Percentiles rank a stretch among this genome's conserved stretches.
These are phyloP conservation scores for Eremothecium cymbalariae DNA, from an alignment of 1,139 yeast species.

Conservation along the genomic window DNA sequence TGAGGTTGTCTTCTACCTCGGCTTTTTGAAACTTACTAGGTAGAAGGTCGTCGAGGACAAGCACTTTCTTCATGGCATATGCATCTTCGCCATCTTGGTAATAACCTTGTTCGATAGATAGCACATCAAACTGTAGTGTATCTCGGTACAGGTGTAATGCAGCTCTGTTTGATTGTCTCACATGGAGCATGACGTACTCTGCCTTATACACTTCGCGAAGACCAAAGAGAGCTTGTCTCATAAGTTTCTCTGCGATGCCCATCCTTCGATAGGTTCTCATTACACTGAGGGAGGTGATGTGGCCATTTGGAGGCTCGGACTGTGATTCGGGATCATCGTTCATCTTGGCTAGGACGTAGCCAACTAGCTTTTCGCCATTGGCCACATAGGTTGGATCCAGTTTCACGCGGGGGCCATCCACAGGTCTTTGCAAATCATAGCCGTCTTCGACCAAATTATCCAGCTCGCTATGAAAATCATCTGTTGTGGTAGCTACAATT, in stretches of 20 bases:
- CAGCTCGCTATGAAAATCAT: constrained; percentile 32
- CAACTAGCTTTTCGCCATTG: constrained; percentile 72
- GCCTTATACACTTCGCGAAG: constrained; percentile 79
- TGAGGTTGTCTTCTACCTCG: constrained; percentile 45
- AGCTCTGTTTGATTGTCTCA: constrained; percentile 87
- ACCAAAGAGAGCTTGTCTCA: constrained; percentile 77
- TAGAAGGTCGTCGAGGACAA: constrained; percentile 49
- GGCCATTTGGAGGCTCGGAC: constrained; percentile 79
- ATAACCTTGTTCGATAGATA: constrained; percentile 74
- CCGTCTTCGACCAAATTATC: constrained; percentile 30
- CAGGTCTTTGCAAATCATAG: constrained; percentile 17
- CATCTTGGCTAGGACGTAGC: constrained; percentile 93
- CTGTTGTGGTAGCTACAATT: constrained; percentile 81
- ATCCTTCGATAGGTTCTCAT: constrained; percentile 92
- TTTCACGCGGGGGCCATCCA: constrained; percentile 18
- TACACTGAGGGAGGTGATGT: constrained; percentile 86
- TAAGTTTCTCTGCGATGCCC: constrained; percentile 90
- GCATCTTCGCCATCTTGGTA: constrained; percentile 99
- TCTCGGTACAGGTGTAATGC: constrained; percentile 89
- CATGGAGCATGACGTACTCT: constrained; percentile 82
- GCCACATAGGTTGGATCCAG: constrained; percentile 50
- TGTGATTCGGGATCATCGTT: constrained; percentile 78
- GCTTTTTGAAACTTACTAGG: constrained; percentile 48
- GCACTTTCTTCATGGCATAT: constrained; percentile 78
- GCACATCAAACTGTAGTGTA: constrained; percentile 72